phyloP scores from a whole-genome alignment of 495 filamentous ascomycete species.

The Cercophora sp. region DNA sequence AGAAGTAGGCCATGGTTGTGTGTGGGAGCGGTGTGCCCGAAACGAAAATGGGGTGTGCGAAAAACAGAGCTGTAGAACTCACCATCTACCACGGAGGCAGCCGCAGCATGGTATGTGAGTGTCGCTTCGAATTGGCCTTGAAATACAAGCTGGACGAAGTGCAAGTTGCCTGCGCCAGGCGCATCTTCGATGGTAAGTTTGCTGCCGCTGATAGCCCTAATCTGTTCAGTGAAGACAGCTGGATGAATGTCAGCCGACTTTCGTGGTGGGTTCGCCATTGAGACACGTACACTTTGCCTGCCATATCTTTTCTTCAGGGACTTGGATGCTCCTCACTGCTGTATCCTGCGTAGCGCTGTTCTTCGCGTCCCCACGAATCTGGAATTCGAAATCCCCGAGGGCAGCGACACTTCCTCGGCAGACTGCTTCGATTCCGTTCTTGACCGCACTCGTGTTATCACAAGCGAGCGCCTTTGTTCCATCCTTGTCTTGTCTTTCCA shows the following conservation, averaged over 20 bases:
- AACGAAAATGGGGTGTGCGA: conserved; percentile 61
- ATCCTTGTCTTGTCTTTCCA: conserved; percentile 64
- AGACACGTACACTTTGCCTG: conserved; percentile 14
- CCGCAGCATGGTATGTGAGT: not conserved
- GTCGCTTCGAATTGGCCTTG: conserved; percentile 66
- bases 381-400: conserved; percentile 15
- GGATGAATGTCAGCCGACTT: not conserved
- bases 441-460: conserved; percentile 50
- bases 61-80: not conserved
- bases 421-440: conserved; percentile 52
- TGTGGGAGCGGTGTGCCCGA: conserved; percentile 74
- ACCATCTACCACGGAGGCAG: conserved; percentile 6
- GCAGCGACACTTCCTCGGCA: conserved; percentile 8
- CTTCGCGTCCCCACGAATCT: conserved; percentile 21
- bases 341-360: conserved; percentile 42
- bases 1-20: too few relatives aligned
- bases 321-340: conserved; percentile 10
- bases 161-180: conserved; percentile 68
- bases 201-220: conserved; percentile 18
- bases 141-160: conserved; percentile 86
- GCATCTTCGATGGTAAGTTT: conserved; percentile 60
- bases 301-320: conserved; percentile 18
- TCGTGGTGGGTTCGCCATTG: not conserved
- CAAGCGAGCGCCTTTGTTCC: conserved; percentile 50
- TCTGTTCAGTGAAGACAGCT: conserved; percentile 12